Evolutionary conservation across 2,329 filamentous ascomycete species (phyloP).

Genomic region (Fusarium nurragi): DNA sequence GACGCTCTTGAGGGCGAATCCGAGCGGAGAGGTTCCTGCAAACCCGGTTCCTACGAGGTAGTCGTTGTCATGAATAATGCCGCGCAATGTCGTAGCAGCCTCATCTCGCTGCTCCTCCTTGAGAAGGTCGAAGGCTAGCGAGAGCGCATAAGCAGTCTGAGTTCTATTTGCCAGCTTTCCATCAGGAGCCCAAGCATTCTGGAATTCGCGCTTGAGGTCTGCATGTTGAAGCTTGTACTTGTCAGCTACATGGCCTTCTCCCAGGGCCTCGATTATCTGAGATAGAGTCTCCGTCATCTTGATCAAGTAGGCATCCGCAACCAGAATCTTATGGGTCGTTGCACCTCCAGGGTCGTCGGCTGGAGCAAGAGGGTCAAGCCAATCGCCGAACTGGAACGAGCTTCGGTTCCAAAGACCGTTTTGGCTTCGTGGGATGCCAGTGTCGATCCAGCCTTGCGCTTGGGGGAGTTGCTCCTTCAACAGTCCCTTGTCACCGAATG

Average conservation of each 20-base stretch:
- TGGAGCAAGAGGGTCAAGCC: constrained; percentile 58
- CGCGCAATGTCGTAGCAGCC: constrained; percentile 45
- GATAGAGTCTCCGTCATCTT: constrained; percentile 51
- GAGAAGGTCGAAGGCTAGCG: constrained; percentile 52
- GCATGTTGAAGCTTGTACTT: constrained; percentile 34
- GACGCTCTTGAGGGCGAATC: constrained; percentile 15
- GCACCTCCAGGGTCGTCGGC: constrained; percentile 50
- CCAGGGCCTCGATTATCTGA: constrained; percentile 48
- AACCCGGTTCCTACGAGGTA: constrained; percentile 56
- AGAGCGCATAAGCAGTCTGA: constrained; percentile 53
- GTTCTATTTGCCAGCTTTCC: constrained; percentile 50
- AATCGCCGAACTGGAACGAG: constrained; percentile 54
- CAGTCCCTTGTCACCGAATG: background rate
- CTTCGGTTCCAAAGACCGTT: constrained; percentile 40
- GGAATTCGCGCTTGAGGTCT: constrained; percentile 43
- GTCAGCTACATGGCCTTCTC: constrained; percentile 26
- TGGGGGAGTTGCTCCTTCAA: constrained; percentile 9
- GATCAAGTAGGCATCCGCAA: constrained; percentile 58
- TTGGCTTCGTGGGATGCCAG: constrained; percentile 24
- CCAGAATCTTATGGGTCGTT: constrained; percentile 51
- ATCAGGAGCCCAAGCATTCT: constrained; percentile 45
- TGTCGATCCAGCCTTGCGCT: constrained; percentile 10
- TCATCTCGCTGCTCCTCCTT: constrained; percentile 26
- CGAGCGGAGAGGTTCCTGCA: constrained; percentile 6
- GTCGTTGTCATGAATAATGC: constrained; percentile 47